These are phyloP conservation scores for Polysphondylium violaceum DNA, from an alignment of 78 protist species.

Conservation along the genomic window DNA sequence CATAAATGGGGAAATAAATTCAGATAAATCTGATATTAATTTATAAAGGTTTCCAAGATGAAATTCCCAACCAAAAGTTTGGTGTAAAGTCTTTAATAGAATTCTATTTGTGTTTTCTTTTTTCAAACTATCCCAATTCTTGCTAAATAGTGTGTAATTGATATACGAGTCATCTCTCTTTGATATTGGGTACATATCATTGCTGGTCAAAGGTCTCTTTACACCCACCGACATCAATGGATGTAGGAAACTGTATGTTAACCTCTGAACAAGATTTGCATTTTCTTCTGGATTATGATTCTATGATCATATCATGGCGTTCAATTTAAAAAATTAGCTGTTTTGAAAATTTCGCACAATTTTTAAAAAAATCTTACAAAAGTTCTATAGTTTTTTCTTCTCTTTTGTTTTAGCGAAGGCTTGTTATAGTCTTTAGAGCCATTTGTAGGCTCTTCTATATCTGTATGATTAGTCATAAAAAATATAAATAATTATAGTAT, in stretches of 20 bases:
- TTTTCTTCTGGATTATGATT: conserved; percentile 32
- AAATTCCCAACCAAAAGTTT: neutral
- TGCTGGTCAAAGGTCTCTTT: neutral
- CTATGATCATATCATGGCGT: too few relatives aligned
- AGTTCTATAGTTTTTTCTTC: too few relatives aligned
- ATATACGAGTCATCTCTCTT: neutral
- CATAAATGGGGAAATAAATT: conserved; percentile 32
- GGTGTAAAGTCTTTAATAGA: too few relatives aligned
- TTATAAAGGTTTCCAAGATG: too few relatives aligned
- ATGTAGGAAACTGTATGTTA: conserved; percentile 5
- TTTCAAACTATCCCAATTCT: neutral
- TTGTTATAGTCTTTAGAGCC: too few relatives aligned
- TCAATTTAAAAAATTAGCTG: too few relatives aligned
- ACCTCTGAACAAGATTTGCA: neutral
- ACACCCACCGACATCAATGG: conserved; percentile 19
- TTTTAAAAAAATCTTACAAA: too few relatives aligned
- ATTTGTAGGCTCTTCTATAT: too few relatives aligned
- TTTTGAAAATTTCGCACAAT: too few relatives aligned
- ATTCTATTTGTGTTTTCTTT: neutral
- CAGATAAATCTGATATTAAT: neutral
- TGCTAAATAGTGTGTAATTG: neutral
- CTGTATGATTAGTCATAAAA: too few relatives aligned
- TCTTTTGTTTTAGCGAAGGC: too few relatives aligned
- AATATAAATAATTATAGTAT: too few relatives aligned
- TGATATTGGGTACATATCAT: conserved; percentile 23